Conservation (phyloP, 2,329 filamentous ascomycete species). For the Calonectria hongkongensis region DNA sequence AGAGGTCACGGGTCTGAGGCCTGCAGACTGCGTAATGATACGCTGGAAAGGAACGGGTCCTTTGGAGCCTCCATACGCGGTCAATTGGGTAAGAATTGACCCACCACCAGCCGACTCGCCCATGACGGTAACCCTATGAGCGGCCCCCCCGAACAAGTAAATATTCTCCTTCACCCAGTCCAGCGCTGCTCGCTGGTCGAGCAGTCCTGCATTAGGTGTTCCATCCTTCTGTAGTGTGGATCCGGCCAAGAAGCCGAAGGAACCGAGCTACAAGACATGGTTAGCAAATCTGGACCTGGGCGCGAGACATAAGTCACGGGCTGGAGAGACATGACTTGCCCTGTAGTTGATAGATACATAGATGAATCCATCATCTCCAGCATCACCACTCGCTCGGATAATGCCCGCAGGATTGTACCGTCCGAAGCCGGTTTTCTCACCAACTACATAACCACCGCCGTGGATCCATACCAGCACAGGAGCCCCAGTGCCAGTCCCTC, state of each 20-base stretch:
- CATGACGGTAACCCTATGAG: conserved; percentile 64
- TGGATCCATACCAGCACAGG: conserved; percentile 54
- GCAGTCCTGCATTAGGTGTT: conserved; percentile 61
- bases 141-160: conserved; percentile 65
- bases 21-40: not conserved
- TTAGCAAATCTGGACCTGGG: not conserved
- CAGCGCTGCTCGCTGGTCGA: conserved; percentile 64
- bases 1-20: not conserved
- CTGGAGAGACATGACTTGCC: not conserved
- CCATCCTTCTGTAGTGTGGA: conserved; percentile 58
- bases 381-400: conserved; percentile 39
- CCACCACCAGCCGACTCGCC: conserved; percentile 68
- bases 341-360: conserved; percentile 63
- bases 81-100: conserved; percentile 60
- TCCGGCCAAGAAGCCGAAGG: conserved; percentile 62
- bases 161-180: conserved; percentile 69
- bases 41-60: not conserved
- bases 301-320: too few species aligned
- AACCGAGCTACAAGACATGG: conserved; percentile 53
- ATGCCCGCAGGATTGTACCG: conserved; percentile 54
- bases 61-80: not conserved
- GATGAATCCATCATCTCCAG: conserved; percentile 55
- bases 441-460: conserved; percentile 60
- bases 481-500: conserved; percentile 53
- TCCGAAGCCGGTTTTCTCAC: conserved; percentile 53